These are phyloP conservation scores for Leptomonas pyrrhocoris DNA, from an alignment of 208 protist species.

Conservation along the genomic window DNA sequence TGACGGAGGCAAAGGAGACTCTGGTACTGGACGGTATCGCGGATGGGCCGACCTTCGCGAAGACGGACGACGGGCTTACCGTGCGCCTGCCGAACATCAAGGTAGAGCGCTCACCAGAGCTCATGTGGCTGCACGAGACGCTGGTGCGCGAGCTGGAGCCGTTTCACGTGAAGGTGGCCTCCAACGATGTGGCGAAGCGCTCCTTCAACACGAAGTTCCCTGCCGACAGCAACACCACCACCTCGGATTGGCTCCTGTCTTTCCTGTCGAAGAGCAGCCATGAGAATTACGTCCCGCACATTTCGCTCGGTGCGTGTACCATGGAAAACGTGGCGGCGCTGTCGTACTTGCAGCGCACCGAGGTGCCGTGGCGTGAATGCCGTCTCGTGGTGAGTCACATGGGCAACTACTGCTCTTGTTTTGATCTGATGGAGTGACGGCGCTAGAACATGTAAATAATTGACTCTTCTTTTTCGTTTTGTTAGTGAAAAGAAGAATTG, in stretches of 20 bases:
- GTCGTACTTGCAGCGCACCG: slow-evolving; percentile 54
- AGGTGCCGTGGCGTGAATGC: slow-evolving; percentile 68
- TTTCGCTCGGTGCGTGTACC: slow-evolving; percentile 72
- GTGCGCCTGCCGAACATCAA: slow-evolving; percentile 63
- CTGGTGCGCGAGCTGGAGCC: slow-evolving; percentile 46
- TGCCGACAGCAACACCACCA: slow-evolving; percentile 32
- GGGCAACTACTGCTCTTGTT: slow-evolving; percentile 82
- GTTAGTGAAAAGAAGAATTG: too few relatives aligned
- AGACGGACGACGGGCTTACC: slow-evolving; percentile 35
- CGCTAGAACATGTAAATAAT: too few relatives aligned
- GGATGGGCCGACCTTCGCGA: slow-evolving; percentile 53
- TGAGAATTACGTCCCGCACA: slow-evolving; percentile 71
- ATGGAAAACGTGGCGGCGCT: slow-evolving; percentile 37
- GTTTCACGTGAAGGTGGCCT: slow-evolving; percentile 54
- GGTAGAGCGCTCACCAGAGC: slow-evolving; percentile 41
- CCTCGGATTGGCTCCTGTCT: slow-evolving; percentile 58
- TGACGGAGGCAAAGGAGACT: slow-evolving; percentile 41
- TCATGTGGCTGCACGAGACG: slow-evolving; percentile 58
- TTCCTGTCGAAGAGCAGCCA: slow-evolving; percentile 43
- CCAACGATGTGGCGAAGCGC: slow-evolving; percentile 55
- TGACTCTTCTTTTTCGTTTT: too few relatives aligned
- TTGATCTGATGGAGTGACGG: slow-evolving; percentile 58
- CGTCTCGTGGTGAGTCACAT: slow-evolving; percentile 78
- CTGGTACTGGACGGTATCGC: slow-evolving; percentile 44
- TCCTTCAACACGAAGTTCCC: slow-evolving; percentile 78